phyloP scores from a whole-genome alignment of 768 basidiomycete genomes.

The Boletus rubropictus region DNA sequence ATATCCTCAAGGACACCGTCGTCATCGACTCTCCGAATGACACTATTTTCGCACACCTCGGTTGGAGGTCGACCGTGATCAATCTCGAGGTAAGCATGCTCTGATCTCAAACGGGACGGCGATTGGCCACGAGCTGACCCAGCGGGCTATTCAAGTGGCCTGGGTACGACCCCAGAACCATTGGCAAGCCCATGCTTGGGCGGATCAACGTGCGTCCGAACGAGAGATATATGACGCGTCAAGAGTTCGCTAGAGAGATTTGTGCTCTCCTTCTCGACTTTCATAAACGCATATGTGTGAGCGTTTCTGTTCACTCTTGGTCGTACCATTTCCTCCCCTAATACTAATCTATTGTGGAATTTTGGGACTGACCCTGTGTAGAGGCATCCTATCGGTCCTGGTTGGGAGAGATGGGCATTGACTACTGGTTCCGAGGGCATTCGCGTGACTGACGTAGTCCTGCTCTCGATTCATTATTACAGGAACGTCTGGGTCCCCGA shows the following conservation, averaged over 20 bases:
- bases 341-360: neutral
- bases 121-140: too few species aligned
- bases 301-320: neutral
- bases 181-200: neutral
- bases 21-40: neutral
- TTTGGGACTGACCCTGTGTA: neutral
- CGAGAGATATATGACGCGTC: neutral
- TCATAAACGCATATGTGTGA: neutral
- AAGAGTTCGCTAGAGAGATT: neutral
- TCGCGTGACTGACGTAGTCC: neutral
- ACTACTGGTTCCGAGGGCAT: neutral
- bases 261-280: neutral
- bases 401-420: neutral
- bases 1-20: neutral
- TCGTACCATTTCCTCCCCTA: too few species aligned
- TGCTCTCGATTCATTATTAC: neutral
- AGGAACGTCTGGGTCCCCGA: neutral
- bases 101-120: too few species aligned
- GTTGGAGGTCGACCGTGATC: conserved; percentile 1
- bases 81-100: neutral
- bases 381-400: neutral
- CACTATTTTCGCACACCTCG: neutral
- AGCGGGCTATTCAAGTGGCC: neutral
- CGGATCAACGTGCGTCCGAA: neutral
- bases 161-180: neutral